These are phyloP conservation scores for Scheffersomyces titani DNA, from an alignment of 1,139 yeast genomes.

Conservation along the genomic window DNA sequence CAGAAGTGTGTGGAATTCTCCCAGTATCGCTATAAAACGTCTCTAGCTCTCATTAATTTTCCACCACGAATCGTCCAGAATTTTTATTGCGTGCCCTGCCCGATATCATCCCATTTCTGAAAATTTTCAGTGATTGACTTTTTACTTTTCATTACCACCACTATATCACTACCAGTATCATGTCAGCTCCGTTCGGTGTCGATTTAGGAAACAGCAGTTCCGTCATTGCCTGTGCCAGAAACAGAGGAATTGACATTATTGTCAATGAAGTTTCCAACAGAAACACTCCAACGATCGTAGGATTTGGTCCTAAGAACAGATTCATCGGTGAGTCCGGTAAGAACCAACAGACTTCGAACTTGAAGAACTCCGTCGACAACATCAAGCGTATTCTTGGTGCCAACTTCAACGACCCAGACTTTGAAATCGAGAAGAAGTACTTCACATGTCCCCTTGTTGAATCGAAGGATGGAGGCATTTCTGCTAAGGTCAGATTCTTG, in stretches of 20 bases:
- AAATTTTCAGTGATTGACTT: neutral
- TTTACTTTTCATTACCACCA: neutral
- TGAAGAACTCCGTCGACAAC: conserved; percentile 94
- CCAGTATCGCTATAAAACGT: neutral
- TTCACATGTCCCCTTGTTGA: conserved; percentile 71
- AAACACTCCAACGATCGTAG: conserved; percentile 92
- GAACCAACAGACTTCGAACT: conserved; percentile 93
- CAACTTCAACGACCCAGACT: conserved; percentile 73
- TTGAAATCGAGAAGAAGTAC: conserved; percentile 71
- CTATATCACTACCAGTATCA: conserved; percentile 12
- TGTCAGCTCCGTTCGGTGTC: conserved; percentile 90
- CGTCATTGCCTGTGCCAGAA: conserved; percentile 96
- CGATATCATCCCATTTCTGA: neutral
- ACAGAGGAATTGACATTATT: conserved; percentile 97
- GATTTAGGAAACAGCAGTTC: conserved; percentile 96
- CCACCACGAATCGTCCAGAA: neutral
- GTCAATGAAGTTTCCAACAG: conserved; percentile 99
- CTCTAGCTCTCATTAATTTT: neutral
- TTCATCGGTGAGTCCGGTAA: conserved; percentile 94
- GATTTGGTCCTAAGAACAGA: conserved; percentile 88
- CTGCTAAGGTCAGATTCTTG: conserved; percentile 81
- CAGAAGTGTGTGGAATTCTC: neutral
- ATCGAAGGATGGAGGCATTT: conserved; percentile 71
- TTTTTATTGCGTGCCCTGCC: neutral
- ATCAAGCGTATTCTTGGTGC: conserved; percentile 90